Evolutionary conservation across 805 yeast genomes (phyloP), one percentile per base, ranked within the genome.

Genomic region (Candida dajiaensis): DNA sequence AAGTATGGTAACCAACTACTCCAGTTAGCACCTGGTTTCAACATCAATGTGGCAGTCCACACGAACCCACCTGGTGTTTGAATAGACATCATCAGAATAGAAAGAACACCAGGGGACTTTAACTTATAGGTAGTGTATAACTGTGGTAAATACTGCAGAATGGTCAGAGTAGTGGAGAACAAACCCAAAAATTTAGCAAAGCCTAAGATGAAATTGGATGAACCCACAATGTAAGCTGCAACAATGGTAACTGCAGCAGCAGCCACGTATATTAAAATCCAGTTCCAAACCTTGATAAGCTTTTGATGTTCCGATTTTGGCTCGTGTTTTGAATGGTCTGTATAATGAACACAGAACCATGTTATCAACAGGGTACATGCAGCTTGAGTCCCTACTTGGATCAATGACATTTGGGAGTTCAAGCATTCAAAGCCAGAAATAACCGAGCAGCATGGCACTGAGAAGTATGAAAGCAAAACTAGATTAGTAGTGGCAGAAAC

Each of bases 31-130:
- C 88, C 94, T 38, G 85, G 84, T 41, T 89, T 78, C 49, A 77
- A 62, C 45, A 78, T 83, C 44, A 88, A 68, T 1, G 86, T 78
- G n/a, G 78, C 72, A 2, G 94, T 77, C 85, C 92, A 88, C 2
- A 87, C 47, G 52, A 76, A 83, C 16, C 96, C 96, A 15, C 96
- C 96, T 0, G 96, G 96, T 18, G 95, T 86, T 62, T 88, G 96
- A 52, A 89, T 74, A 38, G 81, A 67, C 92, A 88, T 85, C 89
- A 85, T 86, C 7, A 80, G 76, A 11, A 86, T 70, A 0, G 95
- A 85, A 20, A 88, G 70, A 1, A 89, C 81, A 10, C 96, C 96
- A 0, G 95, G 82, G 52, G 81, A 89, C 57, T 83, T 82, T 49
- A 88, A 70, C 1, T 50, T 58, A 56, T 71, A 83, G 0, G 96